phyloP scores from a whole-genome alignment of 2,329 filamentous ascomycete species.

The Penicillium sp. region DNA sequence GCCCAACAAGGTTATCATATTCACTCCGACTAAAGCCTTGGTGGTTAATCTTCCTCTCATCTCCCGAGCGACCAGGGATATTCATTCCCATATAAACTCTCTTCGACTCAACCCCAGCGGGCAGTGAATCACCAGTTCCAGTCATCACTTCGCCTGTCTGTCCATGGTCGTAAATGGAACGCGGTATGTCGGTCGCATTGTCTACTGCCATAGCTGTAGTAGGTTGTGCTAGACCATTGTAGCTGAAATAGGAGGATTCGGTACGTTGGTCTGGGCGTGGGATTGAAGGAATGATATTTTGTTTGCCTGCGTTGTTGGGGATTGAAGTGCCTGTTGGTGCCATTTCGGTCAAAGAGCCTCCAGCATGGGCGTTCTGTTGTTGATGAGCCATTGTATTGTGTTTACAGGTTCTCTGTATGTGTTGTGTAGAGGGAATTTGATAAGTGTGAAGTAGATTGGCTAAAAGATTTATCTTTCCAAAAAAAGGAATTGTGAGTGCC shows the following conservation, averaged over 20 bases:
- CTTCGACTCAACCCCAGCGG: slow-evolving; percentile 42
- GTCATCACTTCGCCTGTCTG: slow-evolving; percentile 40
- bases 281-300: slow-evolving; percentile 49
- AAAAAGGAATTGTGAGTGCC: background rate
- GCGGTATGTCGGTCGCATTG: slow-evolving; percentile 51
- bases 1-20: slow-evolving; percentile 39
- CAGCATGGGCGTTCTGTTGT: slow-evolving; percentile 31
- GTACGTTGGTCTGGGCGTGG: slow-evolving; percentile 48
- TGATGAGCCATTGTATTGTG: slow-evolving; percentile 18
- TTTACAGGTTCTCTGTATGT: background rate
- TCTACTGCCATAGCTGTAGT: slow-evolving; percentile 46
- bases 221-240: slow-evolving; percentile 37
- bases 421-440: background rate
- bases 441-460: background rate
- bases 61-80: slow-evolving; percentile 39
- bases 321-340: slow-evolving; percentile 39
- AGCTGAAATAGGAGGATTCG: slow-evolving; percentile 33
- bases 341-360: slow-evolving; percentile 43
- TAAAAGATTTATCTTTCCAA: background rate
- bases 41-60: slow-evolving; percentile 41
- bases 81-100: slow-evolving; percentile 28
- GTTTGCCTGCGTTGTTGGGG: slow-evolving; percentile 48
- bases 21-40: slow-evolving; percentile 36
- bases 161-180: slow-evolving; percentile 36
- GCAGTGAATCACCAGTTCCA: slow-evolving; percentile 42